Evolutionary conservation across 164 flowering plant genomes (phyloP), one percentile per base, ranked within the genome.

Genomic region (Vitis labrusca): DNA sequence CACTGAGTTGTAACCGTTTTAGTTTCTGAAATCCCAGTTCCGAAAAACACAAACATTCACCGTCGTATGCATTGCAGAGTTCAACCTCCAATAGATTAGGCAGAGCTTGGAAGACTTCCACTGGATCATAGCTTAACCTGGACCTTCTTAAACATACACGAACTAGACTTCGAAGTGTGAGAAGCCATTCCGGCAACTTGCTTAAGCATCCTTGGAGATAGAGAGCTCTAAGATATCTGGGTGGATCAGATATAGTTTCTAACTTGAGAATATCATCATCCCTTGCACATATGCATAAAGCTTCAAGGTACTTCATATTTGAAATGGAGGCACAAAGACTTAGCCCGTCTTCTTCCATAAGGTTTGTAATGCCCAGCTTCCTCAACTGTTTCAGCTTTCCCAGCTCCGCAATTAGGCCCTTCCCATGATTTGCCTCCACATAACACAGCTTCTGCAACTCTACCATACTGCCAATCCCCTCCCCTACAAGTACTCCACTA

Each of bases 251-350:
- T 2, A 32, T 32, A 2, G 37, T 32, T 32, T 32, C 5, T 32
- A 32, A 5, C 3, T 32, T 32, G 19, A 71, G 44, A 8, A 58
- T 11, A 50, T 58, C 68, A n/a, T 16, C 51, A 4, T 50, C 67
- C 2, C 3, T 8, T 50, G 3, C 27, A 2, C 0, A 2, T 10
- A 74, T 2, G 3, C 19, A 11, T 27, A 74, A 32, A 0, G 72
- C 49, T 1, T 51, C 61, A 51, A 74, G 77, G 54, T 59, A 15
- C 12, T 19, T 17, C 77, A 74, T 68, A 27, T 68, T 64, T 4
- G 32, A 48, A 27, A 74, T 74, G 37, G 69, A 63, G 11, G 61
- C 13, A 12, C 73, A 69, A 0, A 74, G 10, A 14, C 9, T 51
- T 2, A 0, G 48, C 8, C 73, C 55, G 59, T 74, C 44, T n/a